Base-by-base conservation (phyloP, 495 filamentous ascomycete species). In the Aspergillus haitiensis region DNA sequence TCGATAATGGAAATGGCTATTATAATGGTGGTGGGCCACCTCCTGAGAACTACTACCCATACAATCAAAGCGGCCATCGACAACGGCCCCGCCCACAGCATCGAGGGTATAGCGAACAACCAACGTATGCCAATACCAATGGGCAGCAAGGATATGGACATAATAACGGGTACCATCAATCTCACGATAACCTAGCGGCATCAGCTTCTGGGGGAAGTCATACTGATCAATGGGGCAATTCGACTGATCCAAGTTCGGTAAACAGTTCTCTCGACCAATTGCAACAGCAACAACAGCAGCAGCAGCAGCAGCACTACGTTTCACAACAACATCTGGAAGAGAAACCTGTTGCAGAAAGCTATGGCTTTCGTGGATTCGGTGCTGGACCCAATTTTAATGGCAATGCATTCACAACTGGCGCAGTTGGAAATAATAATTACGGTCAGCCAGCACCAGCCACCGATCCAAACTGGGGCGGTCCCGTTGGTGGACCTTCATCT, bases 201-300 rank as follows among this genome's bases (percentile, higher is more conserved):
- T 86, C 86, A 9, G 88, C 85, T 35, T 88, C 86, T 52, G 89
- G 86, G 52, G 89, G 86, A 36, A 83, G 86, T 50, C 84, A 76
- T 50, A 80, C 80, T 46, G 90, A 94, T 45, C 84, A 85, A 13
- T 85, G 82, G 64, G 88, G 85, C n/a, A 90, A 92, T 67, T 88
- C 86, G 45, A 95, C 90, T 35, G 91, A 97, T 63, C 92, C 91
- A 1, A 95, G 89, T 70, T 94, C 90, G 59, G 86, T 95, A 59
- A 95, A 96, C 73, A 95, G 90, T 74, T 95, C 90, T 5, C 81
- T 93, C 55, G 91, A 96, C 62, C 86, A 89, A 52, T 74, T 86
- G 27, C 81, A 84, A 45, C 82, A 86, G 55, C 75, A 80, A 9
- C 76, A 84, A 52, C 70, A 74, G 37, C 58, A 65, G 18, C 63